Percentiles rank a stretch among this genome's conserved stretches.
phyloP scores from a whole-genome alignment of 2,329 filamentous ascomycete genomes.

The Tricladium varicosporioides region DNA sequence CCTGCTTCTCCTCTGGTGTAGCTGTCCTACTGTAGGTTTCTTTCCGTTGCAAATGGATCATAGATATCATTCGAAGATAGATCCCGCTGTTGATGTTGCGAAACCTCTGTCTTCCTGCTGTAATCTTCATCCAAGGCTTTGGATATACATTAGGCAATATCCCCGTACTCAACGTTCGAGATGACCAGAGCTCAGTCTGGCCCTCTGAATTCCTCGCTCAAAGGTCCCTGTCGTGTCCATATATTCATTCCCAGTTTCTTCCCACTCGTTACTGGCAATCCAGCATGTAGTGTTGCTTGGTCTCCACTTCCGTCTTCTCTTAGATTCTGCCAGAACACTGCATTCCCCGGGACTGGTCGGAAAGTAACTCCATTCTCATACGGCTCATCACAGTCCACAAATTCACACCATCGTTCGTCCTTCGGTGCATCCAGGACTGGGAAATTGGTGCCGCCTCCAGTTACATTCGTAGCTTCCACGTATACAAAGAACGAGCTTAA shows the following conservation, averaged over 20 bases:
- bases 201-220: constrained; percentile 16
- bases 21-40: too few species aligned
- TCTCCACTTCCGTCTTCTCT: constrained; percentile 51
- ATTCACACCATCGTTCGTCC: constrained; percentile 49
- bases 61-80: too few species aligned
- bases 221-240: constrained; percentile 37
- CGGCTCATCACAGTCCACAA: constrained; percentile 48
- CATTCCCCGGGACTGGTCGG: constrained; percentile 52
- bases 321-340: constrained; percentile 61
- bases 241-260: constrained; percentile 61
- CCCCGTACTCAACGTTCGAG: too few species aligned
- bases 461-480: constrained; percentile 43
- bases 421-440: constrained; percentile 41
- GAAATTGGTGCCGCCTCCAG: constrained; percentile 59
- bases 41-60: too few species aligned
- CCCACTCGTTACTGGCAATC: constrained; percentile 53
- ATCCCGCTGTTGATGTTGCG: too few species aligned
- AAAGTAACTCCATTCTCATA: constrained; percentile 49
- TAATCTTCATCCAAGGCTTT: too few species aligned
- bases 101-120: too few species aligned
- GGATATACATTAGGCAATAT: too few species aligned
- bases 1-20: too few species aligned
- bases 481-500: constrained; percentile 59
- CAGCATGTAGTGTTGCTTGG: constrained; percentile 56
- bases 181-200: too few species aligned